Conservation (phyloP, 1,284 basidiomycete species). For the Trichosporon sp. region DNA sequence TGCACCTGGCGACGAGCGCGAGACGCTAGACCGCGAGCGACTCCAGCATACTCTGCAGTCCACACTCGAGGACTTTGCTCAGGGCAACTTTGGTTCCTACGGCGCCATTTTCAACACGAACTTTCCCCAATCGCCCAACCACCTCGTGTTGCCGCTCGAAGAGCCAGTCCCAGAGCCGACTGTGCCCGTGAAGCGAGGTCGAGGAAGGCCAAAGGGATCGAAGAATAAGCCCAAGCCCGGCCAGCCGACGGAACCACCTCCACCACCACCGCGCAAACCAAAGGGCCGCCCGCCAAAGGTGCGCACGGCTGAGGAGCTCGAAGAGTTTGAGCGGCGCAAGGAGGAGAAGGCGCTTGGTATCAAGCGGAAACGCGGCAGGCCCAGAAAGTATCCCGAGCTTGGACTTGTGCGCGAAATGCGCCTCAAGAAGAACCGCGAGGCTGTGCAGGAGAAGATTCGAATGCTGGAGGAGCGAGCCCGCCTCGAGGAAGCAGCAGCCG, state of each 20-base stretch:
- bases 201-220: constrained; percentile 51
- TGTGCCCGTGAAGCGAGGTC: constrained; percentile 36
- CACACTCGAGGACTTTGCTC: constrained; percentile 45
- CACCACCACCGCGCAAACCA: constrained; percentile 30
- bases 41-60: constrained; percentile 45
- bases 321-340: constrained; percentile 38
- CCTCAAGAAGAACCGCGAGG: constrained; percentile 49
- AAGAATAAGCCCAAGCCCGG: constrained; percentile 49
- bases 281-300: constrained; percentile 48
- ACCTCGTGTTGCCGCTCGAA: constrained; percentile 23
- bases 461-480: constrained; percentile 31
- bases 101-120: constrained; percentile 32
- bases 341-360: constrained; percentile 44
- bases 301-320: constrained; percentile 44
- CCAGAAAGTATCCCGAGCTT: constrained; percentile 50
- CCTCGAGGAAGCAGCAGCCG: background rate
- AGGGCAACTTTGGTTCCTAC: constrained; percentile 28
- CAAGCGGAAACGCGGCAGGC: constrained; percentile 45
- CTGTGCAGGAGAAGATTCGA: constrained; percentile 42
- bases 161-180: constrained; percentile 1
- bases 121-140: constrained; percentile 30
- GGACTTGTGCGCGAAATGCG: constrained; percentile 53
- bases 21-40: constrained; percentile 42
- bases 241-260: constrained; percentile 24
- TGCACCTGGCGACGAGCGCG: constrained; percentile 38